Percentiles rank a stretch among this genome's conserved stretches.
Evolutionary conservation across 192 early-diverging fungal species (phyloP).

Genomic region (Umbelopsis sp.): DNA sequence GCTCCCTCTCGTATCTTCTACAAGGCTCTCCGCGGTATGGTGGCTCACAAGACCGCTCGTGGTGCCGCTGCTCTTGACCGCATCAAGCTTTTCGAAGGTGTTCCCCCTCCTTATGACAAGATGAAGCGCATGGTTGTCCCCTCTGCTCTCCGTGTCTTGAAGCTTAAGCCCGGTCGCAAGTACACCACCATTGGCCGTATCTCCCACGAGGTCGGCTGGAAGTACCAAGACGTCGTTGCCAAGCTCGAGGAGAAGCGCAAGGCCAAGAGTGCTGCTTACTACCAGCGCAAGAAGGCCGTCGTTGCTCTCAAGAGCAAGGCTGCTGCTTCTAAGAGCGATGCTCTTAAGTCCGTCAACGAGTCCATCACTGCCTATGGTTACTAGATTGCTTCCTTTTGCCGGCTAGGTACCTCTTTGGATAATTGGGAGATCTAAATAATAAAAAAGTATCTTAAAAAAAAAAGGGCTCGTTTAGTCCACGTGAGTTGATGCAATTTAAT

Average conservation of each 20-base stretch:
- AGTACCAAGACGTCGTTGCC: slow-evolving; percentile 97
- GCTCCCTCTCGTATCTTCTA: slow-evolving; percentile 97
- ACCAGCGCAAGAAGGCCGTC: slow-evolving; percentile 83
- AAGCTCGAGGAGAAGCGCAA: slow-evolving; percentile 99
- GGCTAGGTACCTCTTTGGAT: slow-evolving; percentile 14
- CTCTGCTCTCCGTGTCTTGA: slow-evolving; percentile 94
- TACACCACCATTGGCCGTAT: slow-evolving; percentile 94
- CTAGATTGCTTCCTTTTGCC: slow-evolving; percentile 22
- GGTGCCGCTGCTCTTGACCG: slow-evolving; percentile 96
- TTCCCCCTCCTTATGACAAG: slow-evolving; percentile 97
- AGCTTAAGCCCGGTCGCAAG: slow-evolving; percentile 97
- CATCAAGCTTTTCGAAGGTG: slow-evolving; percentile 99
- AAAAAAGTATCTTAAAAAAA: slow-evolving; percentile 14
- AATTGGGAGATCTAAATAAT: slow-evolving; percentile 20
- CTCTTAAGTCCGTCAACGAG: slow-evolving; percentile 40
- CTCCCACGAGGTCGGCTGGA: slow-evolving; percentile 98
- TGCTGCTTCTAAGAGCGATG: slow-evolving; percentile 36
- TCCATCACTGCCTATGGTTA: slow-evolving; percentile 37
- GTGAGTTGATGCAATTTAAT: slow-evolving; percentile 7
- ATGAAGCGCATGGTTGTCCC: slow-evolving; percentile 98
- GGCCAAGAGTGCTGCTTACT: slow-evolving; percentile 89
- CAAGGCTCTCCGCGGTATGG: slow-evolving; percentile 97
- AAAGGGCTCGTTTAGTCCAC: not conserved
- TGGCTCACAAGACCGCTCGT: slow-evolving; percentile 99
- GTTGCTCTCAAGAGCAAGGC: slow-evolving; percentile 40